These are phyloP conservation scores for Lathyrus aphaca DNA, from an alignment of 306 rosid genomes.

Conservation along the genomic window DNA sequence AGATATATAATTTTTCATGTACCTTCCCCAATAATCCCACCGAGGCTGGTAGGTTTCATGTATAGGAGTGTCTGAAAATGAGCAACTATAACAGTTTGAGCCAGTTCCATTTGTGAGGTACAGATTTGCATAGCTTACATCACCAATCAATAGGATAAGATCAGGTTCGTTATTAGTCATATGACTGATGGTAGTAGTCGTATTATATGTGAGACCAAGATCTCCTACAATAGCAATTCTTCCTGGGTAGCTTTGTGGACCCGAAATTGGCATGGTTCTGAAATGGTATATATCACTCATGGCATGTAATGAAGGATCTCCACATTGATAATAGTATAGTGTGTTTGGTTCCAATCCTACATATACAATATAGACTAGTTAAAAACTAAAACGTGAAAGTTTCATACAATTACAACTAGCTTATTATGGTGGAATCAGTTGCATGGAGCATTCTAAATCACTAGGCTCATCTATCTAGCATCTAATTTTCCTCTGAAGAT, in stretches of 20 bases:
- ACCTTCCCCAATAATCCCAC: slow-evolving; percentile 98
- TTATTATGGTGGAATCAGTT: neutral
- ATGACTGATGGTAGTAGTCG: slow-evolving; percentile 76
- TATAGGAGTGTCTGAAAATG: slow-evolving; percentile 70
- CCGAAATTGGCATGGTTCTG: slow-evolving; percentile 74
- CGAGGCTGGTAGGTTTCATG: slow-evolving; percentile 92
- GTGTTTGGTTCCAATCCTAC: slow-evolving; percentile 73
- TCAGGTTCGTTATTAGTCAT: slow-evolving; percentile 66
- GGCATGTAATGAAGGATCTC: slow-evolving; percentile 68
- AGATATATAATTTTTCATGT: slow-evolving; percentile 17
- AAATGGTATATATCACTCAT: slow-evolving; percentile 62
- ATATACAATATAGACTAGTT: slow-evolving; percentile 20
- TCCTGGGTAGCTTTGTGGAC: slow-evolving; percentile 61
- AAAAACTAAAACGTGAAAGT: slow-evolving; percentile 19
- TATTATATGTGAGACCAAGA: slow-evolving; percentile 89
- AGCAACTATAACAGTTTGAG: slow-evolving; percentile 76
- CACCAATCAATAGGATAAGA: slow-evolving; percentile 78
- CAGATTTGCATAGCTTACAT: slow-evolving; percentile 73
- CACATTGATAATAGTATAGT: slow-evolving; percentile 67
- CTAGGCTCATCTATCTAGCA: neutral
- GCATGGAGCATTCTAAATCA: neutral
- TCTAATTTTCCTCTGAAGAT: slow-evolving; percentile 8
- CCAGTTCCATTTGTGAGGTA: slow-evolving; percentile 91
- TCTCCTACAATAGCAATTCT: slow-evolving; percentile 77
- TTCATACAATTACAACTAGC: slow-evolving; percentile 6